Base-by-base conservation (phyloP, 768 basidiomycete species). In the Pleurotus tuoliensis region DNA sequence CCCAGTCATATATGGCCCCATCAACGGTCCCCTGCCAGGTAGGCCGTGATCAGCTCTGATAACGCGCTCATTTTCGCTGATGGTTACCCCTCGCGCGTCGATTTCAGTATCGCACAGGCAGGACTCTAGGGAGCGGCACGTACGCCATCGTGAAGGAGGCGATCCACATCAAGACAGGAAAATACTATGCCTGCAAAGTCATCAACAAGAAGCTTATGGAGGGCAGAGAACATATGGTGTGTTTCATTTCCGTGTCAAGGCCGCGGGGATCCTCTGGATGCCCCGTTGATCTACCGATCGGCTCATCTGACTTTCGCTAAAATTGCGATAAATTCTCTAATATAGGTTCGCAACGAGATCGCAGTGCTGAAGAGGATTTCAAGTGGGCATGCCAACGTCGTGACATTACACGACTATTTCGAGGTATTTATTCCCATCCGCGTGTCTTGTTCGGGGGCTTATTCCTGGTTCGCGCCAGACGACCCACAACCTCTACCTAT, bases 181-280 rank as follows among this genome's bases (percentile, higher is more conserved):
- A 97, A 71, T 96, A 95, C 75, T 98, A 89, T 78, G 97, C 96
- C 18, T 98, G 95, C 83, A 99, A 99, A 73, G 97, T 98, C 66
- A 94, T 98, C 75, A 98, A 96, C 85, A 98, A 98, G 82, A 94
- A 95, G 67, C 84, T 97, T 57, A 97, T 97, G 94, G 91, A 96
- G 69, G 96, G 96, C 4, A 80, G 96, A 61, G 96, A 98, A 74
- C 87, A 95, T 69, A 98, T 99, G 96, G 96, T 94, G 18, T 63
- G 84, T 67, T 38, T 55, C 57, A 38, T 18, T 39, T 40, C 60
- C 38, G 39, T 41, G 38, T 24, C 37, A 41, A 53, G 45, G 45
- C 25, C 45, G 3, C 30, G 30, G 11, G 30, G 30, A 5, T 25
- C 8, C 45, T 39, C 47, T n/a, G 12, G 20, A 47, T 22, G 16